These are phyloP conservation scores for Achaetomium macrosporum DNA, from an alignment of 2,329 filamentous ascomycete genomes.

Conservation along the genomic window DNA sequence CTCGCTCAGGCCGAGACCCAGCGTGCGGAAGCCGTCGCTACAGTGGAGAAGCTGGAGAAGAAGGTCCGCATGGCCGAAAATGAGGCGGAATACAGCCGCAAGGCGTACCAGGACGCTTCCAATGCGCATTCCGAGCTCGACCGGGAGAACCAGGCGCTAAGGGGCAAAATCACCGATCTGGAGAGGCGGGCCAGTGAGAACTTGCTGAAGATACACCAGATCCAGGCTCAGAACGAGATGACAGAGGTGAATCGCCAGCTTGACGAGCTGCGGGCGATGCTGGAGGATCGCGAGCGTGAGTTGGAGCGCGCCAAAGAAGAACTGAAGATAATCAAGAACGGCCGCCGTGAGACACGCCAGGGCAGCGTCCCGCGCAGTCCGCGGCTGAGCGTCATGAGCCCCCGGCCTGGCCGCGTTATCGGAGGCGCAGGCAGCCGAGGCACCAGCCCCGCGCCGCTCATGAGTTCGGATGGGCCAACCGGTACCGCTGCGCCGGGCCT, in stretches of 20 bases:
- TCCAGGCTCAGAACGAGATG: constrained; percentile 36
- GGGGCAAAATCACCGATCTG: constrained; percentile 42
- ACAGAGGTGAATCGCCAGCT: constrained; percentile 35
- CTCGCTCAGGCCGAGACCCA: constrained; percentile 38
- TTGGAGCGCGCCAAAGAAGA: constrained; percentile 45
- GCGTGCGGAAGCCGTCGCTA: constrained; percentile 36
- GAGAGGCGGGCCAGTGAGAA: constrained; percentile 40
- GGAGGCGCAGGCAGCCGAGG: constrained; percentile 42
- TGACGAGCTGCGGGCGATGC: constrained; percentile 35
- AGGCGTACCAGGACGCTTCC: constrained; percentile 54
- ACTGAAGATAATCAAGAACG: constrained; percentile 41
- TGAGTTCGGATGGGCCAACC: constrained; percentile 27
- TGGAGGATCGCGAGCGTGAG: constrained; percentile 48
- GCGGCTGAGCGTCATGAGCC: constrained; percentile 49
- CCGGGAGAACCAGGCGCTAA: constrained; percentile 27
- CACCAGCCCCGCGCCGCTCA: constrained; percentile 41
- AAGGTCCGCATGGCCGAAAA: constrained; percentile 33
- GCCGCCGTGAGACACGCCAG: constrained; percentile 50
- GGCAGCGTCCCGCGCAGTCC: constrained; percentile 54
- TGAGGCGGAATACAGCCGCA: constrained; percentile 52
- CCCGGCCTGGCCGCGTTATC: constrained; percentile 27
- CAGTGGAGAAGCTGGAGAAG: constrained; percentile 36
- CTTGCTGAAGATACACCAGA: constrained; percentile 41
- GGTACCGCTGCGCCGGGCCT: constrained; percentile 24
- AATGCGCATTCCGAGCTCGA: constrained; percentile 36